Conservation (phyloP, 176 grass and related monocot species). For the Leersia perrieri region DNA sequence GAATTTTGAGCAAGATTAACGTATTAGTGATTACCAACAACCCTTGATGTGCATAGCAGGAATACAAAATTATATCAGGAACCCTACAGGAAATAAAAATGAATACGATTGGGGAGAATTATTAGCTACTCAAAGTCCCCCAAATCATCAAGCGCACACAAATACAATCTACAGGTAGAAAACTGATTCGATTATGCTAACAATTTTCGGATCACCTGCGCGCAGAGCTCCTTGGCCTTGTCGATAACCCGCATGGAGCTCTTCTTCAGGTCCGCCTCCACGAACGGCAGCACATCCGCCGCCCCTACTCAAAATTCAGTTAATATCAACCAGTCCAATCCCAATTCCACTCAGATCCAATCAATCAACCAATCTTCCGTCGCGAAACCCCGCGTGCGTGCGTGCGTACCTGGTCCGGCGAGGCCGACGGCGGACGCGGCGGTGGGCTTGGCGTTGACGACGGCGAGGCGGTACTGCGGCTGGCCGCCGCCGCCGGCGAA, state of each 20-base stretch:
- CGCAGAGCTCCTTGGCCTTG: slow-evolving; percentile 62
- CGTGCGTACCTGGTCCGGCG: slow-evolving; percentile 58
- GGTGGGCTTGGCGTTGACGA: slow-evolving; percentile 68
- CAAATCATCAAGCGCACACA: background rate
- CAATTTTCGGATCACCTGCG: background rate
- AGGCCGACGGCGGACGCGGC: slow-evolving; percentile 60
- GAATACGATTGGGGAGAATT: background rate
- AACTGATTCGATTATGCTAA: background rate
- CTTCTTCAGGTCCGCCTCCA: slow-evolving; percentile 64
- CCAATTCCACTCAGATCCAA: background rate
- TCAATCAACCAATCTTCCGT: background rate
- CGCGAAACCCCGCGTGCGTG: no score
- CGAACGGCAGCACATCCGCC: slow-evolving; percentile 60
- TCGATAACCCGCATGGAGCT: slow-evolving; percentile 49
- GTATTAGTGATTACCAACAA: background rate
- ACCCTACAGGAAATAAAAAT: background rate
- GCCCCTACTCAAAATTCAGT: slow-evolving; percentile 39
- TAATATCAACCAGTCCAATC: background rate
- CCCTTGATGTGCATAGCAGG: no score
- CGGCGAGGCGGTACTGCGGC: slow-evolving; percentile 61
- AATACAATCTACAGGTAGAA: background rate
- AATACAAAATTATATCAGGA: background rate
- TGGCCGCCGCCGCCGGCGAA: slow-evolving; percentile 36
- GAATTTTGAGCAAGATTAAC: background rate
- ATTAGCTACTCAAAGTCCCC: background rate